Percentiles rank a stretch among this genome's conserved stretches.
Conservation (phyloP, 495 filamentous ascomycete species). For the Achaetomiella virescens region DNA sequence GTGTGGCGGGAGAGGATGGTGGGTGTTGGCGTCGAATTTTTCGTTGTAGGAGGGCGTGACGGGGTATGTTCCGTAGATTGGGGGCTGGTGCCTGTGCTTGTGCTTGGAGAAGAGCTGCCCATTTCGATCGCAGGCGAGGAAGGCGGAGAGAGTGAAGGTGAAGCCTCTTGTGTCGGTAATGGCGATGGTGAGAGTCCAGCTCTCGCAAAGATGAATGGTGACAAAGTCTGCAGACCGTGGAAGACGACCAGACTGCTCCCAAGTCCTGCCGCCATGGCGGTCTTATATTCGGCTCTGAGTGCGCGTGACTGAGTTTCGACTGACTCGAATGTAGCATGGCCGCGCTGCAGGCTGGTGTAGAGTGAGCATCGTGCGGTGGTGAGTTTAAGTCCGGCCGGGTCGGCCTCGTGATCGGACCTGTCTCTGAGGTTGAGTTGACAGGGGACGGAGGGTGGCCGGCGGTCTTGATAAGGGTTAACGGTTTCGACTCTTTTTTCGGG, state of each 20-base stretch:
- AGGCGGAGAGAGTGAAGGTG: background rate
- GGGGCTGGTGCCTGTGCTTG: background rate
- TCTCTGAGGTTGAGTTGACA: background rate
- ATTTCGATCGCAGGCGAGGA: background rate
- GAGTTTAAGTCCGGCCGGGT: background rate
- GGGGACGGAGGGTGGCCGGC: background rate
- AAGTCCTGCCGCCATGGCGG: constrained; percentile 18
- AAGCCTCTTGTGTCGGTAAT: background rate
- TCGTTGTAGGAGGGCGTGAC: too few species aligned
- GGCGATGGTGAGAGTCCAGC: background rate
- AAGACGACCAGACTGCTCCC: constrained; percentile 15
- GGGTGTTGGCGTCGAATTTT: too few species aligned
- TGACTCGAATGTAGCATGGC: background rate
- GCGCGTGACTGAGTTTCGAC: background rate
- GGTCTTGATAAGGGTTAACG: background rate
- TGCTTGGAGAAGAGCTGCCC: background rate
- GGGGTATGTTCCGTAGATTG: background rate
- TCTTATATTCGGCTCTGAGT: constrained; percentile 9
- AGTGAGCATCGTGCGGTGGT: background rate
- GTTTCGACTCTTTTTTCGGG: background rate
- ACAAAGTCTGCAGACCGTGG: constrained; percentile 4
- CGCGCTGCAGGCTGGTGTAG: background rate
- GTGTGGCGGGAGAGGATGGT: too few species aligned
- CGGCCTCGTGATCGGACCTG: background rate
- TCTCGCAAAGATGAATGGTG: constrained; percentile 9